Evolutionary conservation across 805 yeast genomes (phyloP).

Genomic region (Candida hispaniensis): DNA sequence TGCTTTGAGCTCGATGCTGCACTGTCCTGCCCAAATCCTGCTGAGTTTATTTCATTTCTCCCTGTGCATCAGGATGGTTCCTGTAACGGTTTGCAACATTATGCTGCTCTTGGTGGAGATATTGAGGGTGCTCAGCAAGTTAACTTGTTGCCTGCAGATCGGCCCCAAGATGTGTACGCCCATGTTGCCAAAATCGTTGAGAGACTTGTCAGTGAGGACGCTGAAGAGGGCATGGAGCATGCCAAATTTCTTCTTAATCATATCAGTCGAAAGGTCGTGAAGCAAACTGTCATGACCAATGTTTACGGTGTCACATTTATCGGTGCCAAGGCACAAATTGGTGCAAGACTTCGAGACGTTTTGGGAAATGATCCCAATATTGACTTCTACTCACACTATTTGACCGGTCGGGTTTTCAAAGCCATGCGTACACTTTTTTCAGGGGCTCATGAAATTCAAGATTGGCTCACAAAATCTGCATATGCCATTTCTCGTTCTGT

Average conservation of each 20-base stretch:
- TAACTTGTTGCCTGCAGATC: slow-evolving; percentile 43
- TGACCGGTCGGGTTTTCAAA: slow-evolving; percentile 67
- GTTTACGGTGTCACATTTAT: slow-evolving; percentile 93
- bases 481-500: slow-evolving; percentile 67
- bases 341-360: slow-evolving; percentile 48
- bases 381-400: slow-evolving; percentile 45
- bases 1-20: slow-evolving; percentile 47
- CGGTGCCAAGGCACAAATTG: slow-evolving; percentile 86
- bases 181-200: slow-evolving; percentile 44
- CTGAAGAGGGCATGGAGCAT: slow-evolving; percentile 22
- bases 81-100: slow-evolving; percentile 58
- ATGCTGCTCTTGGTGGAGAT: slow-evolving; percentile 64
- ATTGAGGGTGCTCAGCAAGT: slow-evolving; percentile 54
- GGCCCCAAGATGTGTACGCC: slow-evolving; percentile 52
- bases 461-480: slow-evolving; percentile 89
- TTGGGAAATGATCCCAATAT: slow-evolving; percentile 38
- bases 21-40: slow-evolving; percentile 38
- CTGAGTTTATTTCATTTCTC: slow-evolving; percentile 38
- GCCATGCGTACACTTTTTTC: slow-evolving; percentile 77
- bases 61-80: slow-evolving; percentile 62
- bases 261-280: slow-evolving; percentile 77
- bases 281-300: slow-evolving; percentile 96
- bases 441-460: slow-evolving; percentile 92
- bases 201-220: slow-evolving; percentile 39
- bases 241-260: slow-evolving; percentile 44